A percentile compares a stretch with the other conserved stretches of the same genome.
These are phyloP conservation scores for Blastobotrys ciferrii DNA, from an alignment of 1,139 yeast species.

Conservation along the genomic window DNA sequence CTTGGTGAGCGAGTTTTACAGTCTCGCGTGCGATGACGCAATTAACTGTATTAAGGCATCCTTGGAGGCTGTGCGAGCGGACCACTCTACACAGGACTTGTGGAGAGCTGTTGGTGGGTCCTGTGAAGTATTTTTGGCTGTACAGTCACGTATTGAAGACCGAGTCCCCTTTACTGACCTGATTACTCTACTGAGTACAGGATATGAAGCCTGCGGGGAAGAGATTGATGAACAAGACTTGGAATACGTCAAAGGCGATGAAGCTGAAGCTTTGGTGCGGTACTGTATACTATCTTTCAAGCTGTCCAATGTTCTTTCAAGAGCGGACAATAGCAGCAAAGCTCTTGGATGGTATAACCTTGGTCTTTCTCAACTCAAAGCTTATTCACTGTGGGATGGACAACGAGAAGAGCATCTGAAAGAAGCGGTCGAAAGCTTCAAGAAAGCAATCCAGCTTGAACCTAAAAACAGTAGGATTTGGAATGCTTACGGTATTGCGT, in stretches of 20 bases:
- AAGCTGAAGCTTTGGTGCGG: constrained; percentile 25
- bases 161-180: constrained; percentile 41
- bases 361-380: constrained; percentile 62
- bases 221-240: constrained; percentile 11
- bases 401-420: constrained; percentile 39
- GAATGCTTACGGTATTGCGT: constrained; percentile 77
- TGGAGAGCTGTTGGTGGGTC: constrained; percentile 59
- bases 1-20: constrained; percentile 60
- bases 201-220: background rate
- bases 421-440: constrained; percentile 54
- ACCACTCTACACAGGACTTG: constrained; percentile 43
- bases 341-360: constrained; percentile 67
- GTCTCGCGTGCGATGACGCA: constrained; percentile 57
- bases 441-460: constrained; percentile 69
- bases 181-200: constrained; percentile 11
- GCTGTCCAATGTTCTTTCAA: constrained; percentile 37
- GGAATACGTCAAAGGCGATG: constrained; percentile 16
- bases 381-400: constrained; percentile 41
- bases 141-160: constrained; percentile 41
- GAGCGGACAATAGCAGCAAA: constrained; percentile 29
- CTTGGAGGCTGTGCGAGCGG: constrained; percentile 27
- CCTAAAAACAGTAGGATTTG: constrained; percentile 69
- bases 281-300: constrained; percentile 25
- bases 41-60: constrained; percentile 37
- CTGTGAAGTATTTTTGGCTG: constrained; percentile 45